phyloP scores from a whole-genome alignment of 441 rosid genomes.

The Euphorbia celastroides region DNA sequence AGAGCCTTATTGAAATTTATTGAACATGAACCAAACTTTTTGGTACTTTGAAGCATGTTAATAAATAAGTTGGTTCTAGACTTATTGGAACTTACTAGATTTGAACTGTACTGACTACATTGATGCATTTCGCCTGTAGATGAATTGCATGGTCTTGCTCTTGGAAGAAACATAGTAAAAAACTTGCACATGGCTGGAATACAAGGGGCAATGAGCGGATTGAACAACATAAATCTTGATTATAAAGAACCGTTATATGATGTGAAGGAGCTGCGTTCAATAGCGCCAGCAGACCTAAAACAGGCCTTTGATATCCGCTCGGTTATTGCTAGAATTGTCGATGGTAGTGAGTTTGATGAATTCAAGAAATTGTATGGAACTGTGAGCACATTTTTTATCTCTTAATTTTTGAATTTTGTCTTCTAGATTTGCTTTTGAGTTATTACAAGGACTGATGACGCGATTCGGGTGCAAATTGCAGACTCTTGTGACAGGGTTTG shows the following conservation, averaged over 20 bases:
- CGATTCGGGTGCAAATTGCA: constrained; percentile 30
- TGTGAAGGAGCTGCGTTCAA: constrained; percentile 70
- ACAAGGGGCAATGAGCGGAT: constrained; percentile 30
- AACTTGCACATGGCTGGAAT: constrained; percentile 90
- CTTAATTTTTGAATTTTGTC: constrained; percentile 13
- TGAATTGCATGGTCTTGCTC: constrained; percentile 88
- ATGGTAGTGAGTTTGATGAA: constrained; percentile 96
- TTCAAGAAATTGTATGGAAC: constrained; percentile 97
- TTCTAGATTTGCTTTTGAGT: constrained; percentile 5
- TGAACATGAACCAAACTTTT: too few relatives aligned
- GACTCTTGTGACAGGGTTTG: constrained; percentile 94
- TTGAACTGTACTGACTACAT: too few relatives aligned
- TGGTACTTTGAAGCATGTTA: too few relatives aligned
- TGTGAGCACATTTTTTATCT: constrained; percentile 46
- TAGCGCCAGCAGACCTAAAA: constrained; percentile 89
- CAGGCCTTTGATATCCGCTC: constrained; percentile 89
- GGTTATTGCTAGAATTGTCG: constrained; percentile 83
- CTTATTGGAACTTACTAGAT: too few relatives aligned
- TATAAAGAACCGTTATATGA: constrained; percentile 77
- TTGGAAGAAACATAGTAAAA: constrained; percentile 89
- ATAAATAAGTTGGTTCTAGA: too few relatives aligned
- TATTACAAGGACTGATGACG: constrained; percentile 4
- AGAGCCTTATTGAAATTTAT: too few relatives aligned
- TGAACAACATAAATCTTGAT: constrained; percentile 33
- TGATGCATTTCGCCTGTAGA: constrained; percentile 44